Percentiles rank a stretch among this genome's conserved stretches.
Conservation (phyloP, 805 yeast species). For the Hanseniaspora taiwanica region DNA sequence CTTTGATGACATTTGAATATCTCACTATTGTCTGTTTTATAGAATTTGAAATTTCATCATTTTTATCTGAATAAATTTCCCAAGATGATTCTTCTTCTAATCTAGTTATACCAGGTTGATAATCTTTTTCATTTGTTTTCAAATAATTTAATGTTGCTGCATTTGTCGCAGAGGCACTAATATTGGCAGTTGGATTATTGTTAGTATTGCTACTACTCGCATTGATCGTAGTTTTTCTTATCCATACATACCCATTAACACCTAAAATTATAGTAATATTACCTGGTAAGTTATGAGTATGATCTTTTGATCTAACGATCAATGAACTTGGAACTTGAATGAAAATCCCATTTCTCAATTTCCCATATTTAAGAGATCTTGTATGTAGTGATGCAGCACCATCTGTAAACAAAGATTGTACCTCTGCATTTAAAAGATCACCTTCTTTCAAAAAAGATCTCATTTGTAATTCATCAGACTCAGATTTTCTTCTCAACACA, state of each 20-base stretch:
- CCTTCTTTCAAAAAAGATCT: conserved; percentile 89
- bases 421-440: conserved; percentile 89
- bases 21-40: conserved; percentile 60
- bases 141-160: conserved; percentile 18
- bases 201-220: conserved; percentile 15
- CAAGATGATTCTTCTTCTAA: conserved; percentile 86
- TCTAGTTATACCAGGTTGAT: conserved; percentile 48
- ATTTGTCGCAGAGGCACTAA: conserved; percentile 9
- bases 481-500: conserved; percentile 82
- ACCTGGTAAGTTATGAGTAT: conserved; percentile 85
- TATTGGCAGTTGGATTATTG: conserved; percentile 17
- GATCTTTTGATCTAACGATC: conserved; percentile 75
- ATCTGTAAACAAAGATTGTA: conserved; percentile 75
- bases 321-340: conserved; percentile 71
- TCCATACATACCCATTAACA: conserved; percentile 90
- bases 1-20: conserved; percentile 72
- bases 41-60: conserved; percentile 53
- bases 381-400: conserved; percentile 91
- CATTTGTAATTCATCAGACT: conserved; percentile 94
- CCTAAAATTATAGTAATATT: conserved; percentile 83
- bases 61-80: conserved; percentile 88
- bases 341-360: conserved; percentile 81
- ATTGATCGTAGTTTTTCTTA: conserved; percentile 47
- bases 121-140: conserved; percentile 29
- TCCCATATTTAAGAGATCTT: conserved; percentile 89